Evolutionary conservation across 495 filamentous ascomycete genomes (phyloP).

Genomic region (Neurospora terricola): DNA sequence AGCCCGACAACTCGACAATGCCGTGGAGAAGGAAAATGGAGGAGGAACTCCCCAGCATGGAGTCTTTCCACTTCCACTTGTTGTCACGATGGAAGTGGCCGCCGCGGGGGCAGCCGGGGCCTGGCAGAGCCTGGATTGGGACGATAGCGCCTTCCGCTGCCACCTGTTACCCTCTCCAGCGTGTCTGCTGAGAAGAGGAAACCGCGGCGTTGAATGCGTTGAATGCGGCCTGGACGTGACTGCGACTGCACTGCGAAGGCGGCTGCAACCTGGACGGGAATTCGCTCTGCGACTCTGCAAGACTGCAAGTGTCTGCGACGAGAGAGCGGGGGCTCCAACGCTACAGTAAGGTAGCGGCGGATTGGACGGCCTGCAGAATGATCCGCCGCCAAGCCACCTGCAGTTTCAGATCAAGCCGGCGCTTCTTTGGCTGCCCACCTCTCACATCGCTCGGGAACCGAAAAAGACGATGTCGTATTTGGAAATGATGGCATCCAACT

Average conservation of each 20-base stretch:
- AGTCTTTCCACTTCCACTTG: background rate
- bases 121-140: background rate
- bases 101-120: background rate
- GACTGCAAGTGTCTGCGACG: background rate
- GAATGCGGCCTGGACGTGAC: background rate
- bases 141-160: background rate
- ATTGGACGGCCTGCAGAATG: slow-evolving; percentile 11
- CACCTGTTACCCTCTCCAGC: background rate
- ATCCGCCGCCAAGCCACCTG: too few species aligned
- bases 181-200: background rate
- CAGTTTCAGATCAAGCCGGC: too few species aligned
- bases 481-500: background rate
- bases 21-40: background rate
- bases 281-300: background rate
- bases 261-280: background rate
- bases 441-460: background rate
- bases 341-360: slow-evolving; percentile 11
- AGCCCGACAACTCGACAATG: background rate
- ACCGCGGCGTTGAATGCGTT: background rate
- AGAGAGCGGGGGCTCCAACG: background rate
- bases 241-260: background rate
- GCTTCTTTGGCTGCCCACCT: slow-evolving; percentile 14
- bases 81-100: background rate
- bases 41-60: background rate
- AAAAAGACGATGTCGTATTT: background rate